Evolutionary conservation across 495 filamentous ascomycete genomes (phyloP), one percentile per base, ranked within the genome.

Genomic region (Neurospora terricola): DNA sequence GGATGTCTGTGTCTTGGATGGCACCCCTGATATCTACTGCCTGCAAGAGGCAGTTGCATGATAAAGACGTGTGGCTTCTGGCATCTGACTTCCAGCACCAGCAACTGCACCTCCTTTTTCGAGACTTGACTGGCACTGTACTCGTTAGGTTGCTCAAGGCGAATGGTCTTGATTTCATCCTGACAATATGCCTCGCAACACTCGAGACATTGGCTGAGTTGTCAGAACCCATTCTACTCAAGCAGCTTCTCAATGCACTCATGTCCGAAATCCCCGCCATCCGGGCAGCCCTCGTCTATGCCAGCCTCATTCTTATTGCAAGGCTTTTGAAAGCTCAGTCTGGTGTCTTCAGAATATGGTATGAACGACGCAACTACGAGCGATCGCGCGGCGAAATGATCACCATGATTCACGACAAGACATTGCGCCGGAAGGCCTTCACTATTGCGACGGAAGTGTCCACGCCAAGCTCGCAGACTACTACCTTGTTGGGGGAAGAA

Each of bases 351-450:
- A 88, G 79, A 69, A 80, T 94, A 0, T 95, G 93, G 92, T 94
- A 89, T 76, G 86, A 87, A 70, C 86, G 93, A 69, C 87, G 93
- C 43, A 73, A 70, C 72, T 96, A 95, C 75, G 93, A 96, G 76
- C 84, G 93, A 69, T 92, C 91, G 6, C 83, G 93, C 59, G 93
- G 93, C 10, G 93, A 94, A 78, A 90, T 95, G 89, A 90, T 96
- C 69, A 95, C 92, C 71, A 94, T 93, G 88, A 84, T 96, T 36
- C 94, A 94, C 72, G 92, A 94, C 78, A 96, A 96, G 81, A 93
- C 92, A 0, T 80, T 96, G 10, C 87, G 88, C 6, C 83, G 93
- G 39, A 94, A 95, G 80, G 87, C 92, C 1, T 86, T 92, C 71
- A 88, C 88, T 10, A 78, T 85, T 38, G 23, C 39, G 12, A 8